A percentile compares a stretch with the other conserved stretches of the same genome.
Conservation (phyloP, 306 rosid genomes). For the Dalbergia cochinchinensis region DNA sequence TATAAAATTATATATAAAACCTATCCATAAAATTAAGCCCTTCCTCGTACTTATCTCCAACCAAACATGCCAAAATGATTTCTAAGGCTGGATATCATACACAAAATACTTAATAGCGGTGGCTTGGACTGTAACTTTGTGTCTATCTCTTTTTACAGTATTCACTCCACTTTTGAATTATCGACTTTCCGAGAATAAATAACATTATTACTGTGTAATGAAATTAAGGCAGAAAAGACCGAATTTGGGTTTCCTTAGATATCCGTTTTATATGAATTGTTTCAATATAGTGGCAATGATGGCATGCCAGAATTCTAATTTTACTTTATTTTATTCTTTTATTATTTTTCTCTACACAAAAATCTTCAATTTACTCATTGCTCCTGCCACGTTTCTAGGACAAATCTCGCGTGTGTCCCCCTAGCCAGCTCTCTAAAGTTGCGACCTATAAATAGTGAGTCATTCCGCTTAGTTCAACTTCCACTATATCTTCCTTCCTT, state of each 20-base stretch:
- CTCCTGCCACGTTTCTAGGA: constrained; percentile 46
- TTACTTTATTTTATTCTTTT: constrained; percentile 26
- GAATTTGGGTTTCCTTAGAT: constrained; percentile 55
- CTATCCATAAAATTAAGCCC: too few species aligned
- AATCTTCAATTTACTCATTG: constrained; percentile 54
- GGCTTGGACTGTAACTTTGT: too few species aligned
- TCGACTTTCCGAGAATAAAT: too few species aligned
- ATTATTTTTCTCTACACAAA: constrained; percentile 30
- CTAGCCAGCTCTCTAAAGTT: constrained; percentile 14
- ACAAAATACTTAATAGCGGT: too few species aligned
- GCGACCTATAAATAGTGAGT: constrained; percentile 64
- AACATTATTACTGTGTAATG: not conserved
- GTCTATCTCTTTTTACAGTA: too few species aligned
- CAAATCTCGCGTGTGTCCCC: constrained; percentile 4
- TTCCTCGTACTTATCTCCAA: too few species aligned
- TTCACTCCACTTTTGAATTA: too few species aligned
- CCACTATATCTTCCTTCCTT: constrained; percentile 1
- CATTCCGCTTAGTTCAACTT: constrained; percentile 44
- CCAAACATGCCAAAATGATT: too few species aligned
- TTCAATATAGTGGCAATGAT: constrained; percentile 45
- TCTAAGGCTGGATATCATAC: too few species aligned
- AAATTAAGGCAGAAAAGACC: constrained; percentile 64
- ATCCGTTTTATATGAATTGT: constrained; percentile 57
- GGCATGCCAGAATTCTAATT: constrained; percentile 47
- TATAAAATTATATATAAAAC: too few species aligned